Percentiles rank a stretch among this genome's conserved stretches.
Conservation (phyloP, 257 asterid species). For the Plantago major region DNA sequence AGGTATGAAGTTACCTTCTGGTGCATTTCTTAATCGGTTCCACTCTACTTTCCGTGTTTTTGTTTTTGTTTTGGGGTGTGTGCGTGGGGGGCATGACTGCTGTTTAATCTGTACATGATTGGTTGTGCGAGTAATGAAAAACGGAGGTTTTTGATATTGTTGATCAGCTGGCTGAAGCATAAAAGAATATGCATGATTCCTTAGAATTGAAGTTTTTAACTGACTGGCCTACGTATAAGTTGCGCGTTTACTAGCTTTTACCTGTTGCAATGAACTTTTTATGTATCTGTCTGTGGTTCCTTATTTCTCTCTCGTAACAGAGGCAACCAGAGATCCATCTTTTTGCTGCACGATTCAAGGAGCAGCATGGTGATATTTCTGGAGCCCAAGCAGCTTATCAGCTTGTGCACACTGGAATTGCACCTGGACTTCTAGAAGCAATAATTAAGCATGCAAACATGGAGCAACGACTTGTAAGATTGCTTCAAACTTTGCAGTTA, state of each 20-base stretch:
- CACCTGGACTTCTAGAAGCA: conserved; percentile 97
- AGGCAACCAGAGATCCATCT: conserved; percentile 97
- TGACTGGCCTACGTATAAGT: background rate
- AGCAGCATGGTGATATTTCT: conserved; percentile 72
- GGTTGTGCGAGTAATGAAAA: background rate
- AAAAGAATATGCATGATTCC: too few relatives aligned
- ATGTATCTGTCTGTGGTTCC: too few relatives aligned
- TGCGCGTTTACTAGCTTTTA: too few relatives aligned
- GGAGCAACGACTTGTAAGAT: conserved; percentile 82
- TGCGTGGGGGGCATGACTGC: background rate
- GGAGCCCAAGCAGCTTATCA: conserved; percentile 95
- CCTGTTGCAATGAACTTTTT: too few relatives aligned
- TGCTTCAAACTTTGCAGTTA: conserved; percentile 12
- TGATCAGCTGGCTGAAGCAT: background rate
- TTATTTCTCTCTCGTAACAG: conserved; percentile 35
- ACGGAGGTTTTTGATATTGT: background rate
- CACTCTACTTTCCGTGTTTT: too few relatives aligned
- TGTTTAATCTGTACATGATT: background rate
- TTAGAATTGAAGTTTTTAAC: background rate
- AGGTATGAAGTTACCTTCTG: conserved; percentile 41
- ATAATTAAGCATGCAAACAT: conserved; percentile 92
- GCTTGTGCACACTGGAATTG: conserved; percentile 83
- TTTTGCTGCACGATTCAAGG: conserved; percentile 85
- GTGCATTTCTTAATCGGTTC: conserved; percentile 3
- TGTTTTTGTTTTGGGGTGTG: too few relatives aligned